These are phyloP conservation scores for Marchantia polymorpha DNA, from an alignment of 225 moss, liverwort and hornwort species.

Conservation along the genomic window DNA sequence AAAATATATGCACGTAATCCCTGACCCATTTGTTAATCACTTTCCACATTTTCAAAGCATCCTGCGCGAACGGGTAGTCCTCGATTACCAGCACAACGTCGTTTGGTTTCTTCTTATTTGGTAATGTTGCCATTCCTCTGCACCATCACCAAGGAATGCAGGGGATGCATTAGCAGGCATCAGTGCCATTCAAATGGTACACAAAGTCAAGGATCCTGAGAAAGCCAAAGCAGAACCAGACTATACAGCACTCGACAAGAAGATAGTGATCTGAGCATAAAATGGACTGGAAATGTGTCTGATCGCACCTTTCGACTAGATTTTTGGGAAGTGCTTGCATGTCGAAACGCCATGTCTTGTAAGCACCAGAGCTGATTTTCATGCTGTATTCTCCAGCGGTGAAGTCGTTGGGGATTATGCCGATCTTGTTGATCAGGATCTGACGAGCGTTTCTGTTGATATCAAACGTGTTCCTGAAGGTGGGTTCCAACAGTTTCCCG, in stretches of 20 bases:
- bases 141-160: no score
- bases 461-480: slow-evolving; percentile 24
- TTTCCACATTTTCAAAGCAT: slow-evolving; percentile 66
- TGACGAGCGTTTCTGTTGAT: slow-evolving; percentile 23
- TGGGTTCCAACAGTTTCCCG: slow-evolving; percentile 2
- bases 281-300: no score
- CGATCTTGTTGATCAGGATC: slow-evolving; percentile 1
- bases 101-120: no score
- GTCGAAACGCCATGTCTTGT: slow-evolving; percentile 32
- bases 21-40: slow-evolving; percentile 21
- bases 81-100: slow-evolving; percentile 4
- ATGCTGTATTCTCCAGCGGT: not conserved
- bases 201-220: no score
- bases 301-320: slow-evolving; percentile 29
- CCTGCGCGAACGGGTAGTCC: slow-evolving; percentile 76
- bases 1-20: slow-evolving; percentile 50
- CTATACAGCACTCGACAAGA: no score
- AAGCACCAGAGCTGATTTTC: slow-evolving; percentile 10
- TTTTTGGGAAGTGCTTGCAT: not conserved
- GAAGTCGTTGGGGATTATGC: not conserved
- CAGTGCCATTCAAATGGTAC: no score
- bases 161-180: no score
- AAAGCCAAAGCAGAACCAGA: no score
- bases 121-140: no score
- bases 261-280: no score